Evolutionary conservation across 805 yeast genomes (phyloP), one percentile per base, ranked within the genome.

Genomic region (Pichia scutulata): DNA sequence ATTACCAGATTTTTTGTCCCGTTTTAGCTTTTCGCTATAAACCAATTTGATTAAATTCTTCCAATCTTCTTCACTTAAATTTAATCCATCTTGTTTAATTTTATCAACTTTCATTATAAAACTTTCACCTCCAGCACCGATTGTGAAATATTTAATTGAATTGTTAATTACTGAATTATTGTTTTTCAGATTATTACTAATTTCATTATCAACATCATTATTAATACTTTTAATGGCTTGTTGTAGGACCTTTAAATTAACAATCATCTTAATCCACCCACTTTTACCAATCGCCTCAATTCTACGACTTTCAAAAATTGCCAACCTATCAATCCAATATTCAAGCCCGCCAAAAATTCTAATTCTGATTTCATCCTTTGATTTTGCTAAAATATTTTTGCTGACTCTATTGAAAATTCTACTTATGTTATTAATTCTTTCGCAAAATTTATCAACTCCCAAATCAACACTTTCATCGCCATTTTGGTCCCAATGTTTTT

Each of bases 201-300:
- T 41, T 16, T 37, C 36, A 37, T 7, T 26, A 4, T 46, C 51
- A 14, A 46, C 41, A 14, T 52, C 57, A 44, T 37, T 39, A 44
- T 52, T 73, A 33, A 84, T 72, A 52, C 77, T 79, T 52, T 85
- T 73, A 50, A 85, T 71, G 76, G 81, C 77, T 61, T 84, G 90
- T 65, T 82, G 89, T 41, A 84, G 65, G 0, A 84, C 81, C 47
- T 80, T 71, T 21, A 85, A 78, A 60, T 84, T 84, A 56, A 80
- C 70, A 52, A 78, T 67, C 53, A 85, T 68, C 55, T 78, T 75
- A 56, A 77, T 75, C 49, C 83, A 71, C 33, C 92, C 90, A 53
- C 75, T 73, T 19, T 67, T 66, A 61, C 82, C 83, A 57, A 83
- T 69, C 44, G 70, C 72, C 21, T 64, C 63, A 9, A 86, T 70